These are phyloP conservation scores for Stropharia rugosoannulata DNA, from an alignment of 768 basidiomycete species.

Conservation along the genomic window DNA sequence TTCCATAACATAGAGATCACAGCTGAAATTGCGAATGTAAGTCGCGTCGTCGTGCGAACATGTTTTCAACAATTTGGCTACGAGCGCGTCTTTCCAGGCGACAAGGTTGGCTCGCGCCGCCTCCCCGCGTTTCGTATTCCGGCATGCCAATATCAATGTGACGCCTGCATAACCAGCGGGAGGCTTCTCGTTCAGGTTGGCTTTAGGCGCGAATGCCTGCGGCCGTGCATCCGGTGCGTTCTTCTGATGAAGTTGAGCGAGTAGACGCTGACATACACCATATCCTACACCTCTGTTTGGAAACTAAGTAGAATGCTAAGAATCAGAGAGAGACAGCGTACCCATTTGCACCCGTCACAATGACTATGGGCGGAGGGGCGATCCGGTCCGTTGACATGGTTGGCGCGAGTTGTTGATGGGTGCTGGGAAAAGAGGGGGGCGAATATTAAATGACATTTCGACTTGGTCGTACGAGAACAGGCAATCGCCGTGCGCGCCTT, in stretches of 20 bases:
- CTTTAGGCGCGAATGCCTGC: constrained; percentile 35
- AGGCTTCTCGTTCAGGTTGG: constrained; percentile 14
- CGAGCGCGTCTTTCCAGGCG: constrained; percentile 51
- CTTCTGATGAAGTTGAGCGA: constrained; percentile 60
- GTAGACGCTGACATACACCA: constrained; percentile 77
- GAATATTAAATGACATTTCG: background rate
- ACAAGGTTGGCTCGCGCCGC: constrained; percentile 57
- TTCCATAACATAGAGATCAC: constrained; percentile 59
- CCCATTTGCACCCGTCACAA: constrained; percentile 76
- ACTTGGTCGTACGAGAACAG: constrained; percentile 12
- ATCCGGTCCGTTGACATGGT: constrained; percentile 10
- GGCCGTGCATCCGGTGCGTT: constrained; percentile 52
- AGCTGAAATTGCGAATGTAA: constrained; percentile 55
- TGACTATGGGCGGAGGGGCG: constrained; percentile 43
- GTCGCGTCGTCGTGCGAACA: constrained; percentile 40
- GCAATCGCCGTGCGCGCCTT: no score
- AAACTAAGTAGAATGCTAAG: background rate
- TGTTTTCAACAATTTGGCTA: constrained; percentile 33
- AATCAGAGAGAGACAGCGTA: constrained; percentile 25
- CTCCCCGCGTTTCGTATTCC: constrained; percentile 63
- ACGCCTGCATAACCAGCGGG: constrained; percentile 45
- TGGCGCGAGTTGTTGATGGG: background rate
- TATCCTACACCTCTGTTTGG: constrained; percentile 75
- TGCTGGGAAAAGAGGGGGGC: background rate
- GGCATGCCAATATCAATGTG: constrained; percentile 81